Evolutionary conservation across 352 stramenopile species (phyloP), one percentile per base, ranked within the genome.

Genomic region (Aphanomyces stellatus): DNA sequence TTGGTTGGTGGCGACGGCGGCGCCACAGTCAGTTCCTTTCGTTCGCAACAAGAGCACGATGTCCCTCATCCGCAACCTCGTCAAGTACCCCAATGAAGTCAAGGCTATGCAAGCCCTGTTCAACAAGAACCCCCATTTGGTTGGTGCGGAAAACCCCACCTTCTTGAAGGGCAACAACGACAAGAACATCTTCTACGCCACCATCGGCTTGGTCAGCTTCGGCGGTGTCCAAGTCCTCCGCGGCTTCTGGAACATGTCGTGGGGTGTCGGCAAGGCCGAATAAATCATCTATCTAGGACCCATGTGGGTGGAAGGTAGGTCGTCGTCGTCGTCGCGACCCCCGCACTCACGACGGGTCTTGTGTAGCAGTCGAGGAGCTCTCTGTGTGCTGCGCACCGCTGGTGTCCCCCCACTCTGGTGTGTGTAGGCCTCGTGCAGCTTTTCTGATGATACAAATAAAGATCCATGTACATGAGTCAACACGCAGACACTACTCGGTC

Each of bases 11-110:
- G 57, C 33, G 13, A 28, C 11, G 25, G 30, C 34, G 25, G n/a
- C n/a, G n/a, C n/a, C n/a, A n/a, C 25, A 65, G 57, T 65, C 57
- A 65, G 57, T 65, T 65, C 24, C 59, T 65, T 65, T 65, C 41
- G 27, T 65, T 46, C 34, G 28, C 49, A 37, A 13, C 49, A 24
- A 15, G 17, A 24, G 19, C 2, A 33, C 25, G 49, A 57, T 57
- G 49, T 57, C 49, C 49, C 25, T 30, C 33, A 51, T 65, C 57
- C 57, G 57, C 11, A 65, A 53, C 57, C 40, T 65, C 35, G 40
- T 65, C 34, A 65, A 65, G 57, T 65, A 65, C 57, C 57, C 57
- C 25, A 49, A 41, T 25, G 5, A 22, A 19, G 57, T 65, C 34
- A 41, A 46, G 28, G 37, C 59, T 4, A 22, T 65, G 28, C 57